Evolutionary conservation across 2,329 filamentous ascomycete species (phyloP).

Genomic region (Stagonosporopsis rhizophila): DNA sequence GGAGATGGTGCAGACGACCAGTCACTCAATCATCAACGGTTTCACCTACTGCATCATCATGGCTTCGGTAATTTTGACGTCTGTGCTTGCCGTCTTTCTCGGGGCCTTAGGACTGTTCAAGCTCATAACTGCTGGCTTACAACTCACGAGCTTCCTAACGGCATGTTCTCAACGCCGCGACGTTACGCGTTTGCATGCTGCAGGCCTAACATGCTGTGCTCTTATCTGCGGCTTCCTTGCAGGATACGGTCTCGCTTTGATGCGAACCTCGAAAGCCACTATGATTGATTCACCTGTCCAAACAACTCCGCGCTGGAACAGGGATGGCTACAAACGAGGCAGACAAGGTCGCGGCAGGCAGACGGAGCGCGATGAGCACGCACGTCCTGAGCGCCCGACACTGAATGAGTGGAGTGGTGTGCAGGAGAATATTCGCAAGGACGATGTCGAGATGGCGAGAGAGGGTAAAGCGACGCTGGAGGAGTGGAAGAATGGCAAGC

Average conservation of each 20-base stretch:
- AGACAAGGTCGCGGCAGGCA: slow-evolving; percentile 5
- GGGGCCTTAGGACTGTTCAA: not conserved
- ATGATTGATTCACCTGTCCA: not conserved
- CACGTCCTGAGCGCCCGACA: not conserved
- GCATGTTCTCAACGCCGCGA: not conserved
- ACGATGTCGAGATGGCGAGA: slow-evolving; percentile 6
- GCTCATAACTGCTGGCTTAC: not conserved
- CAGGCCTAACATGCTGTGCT: not conserved
- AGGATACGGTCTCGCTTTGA: slow-evolving; percentile 2
- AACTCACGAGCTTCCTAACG: not conserved
- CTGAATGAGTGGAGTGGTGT: slow-evolving; percentile 15
- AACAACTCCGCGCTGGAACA: not conserved
- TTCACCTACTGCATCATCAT: not conserved
- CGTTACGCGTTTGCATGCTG: not conserved
- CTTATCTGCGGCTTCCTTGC: slow-evolving; percentile 2
- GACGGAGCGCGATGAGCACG: not conserved
- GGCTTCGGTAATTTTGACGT: not conserved
- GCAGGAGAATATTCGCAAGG: slow-evolving; percentile 6
- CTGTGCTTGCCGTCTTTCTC: not conserved
- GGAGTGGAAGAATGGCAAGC: slow-evolving; percentile 1
- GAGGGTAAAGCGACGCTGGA: not conserved
- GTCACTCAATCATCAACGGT: not conserved
- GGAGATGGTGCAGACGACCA: not conserved
- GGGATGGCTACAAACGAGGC: not conserved
- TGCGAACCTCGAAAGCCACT: not conserved